Conservation (phyloP, 2,329 filamentous ascomycete species). For the Cladophialophora chaetospira region DNA sequence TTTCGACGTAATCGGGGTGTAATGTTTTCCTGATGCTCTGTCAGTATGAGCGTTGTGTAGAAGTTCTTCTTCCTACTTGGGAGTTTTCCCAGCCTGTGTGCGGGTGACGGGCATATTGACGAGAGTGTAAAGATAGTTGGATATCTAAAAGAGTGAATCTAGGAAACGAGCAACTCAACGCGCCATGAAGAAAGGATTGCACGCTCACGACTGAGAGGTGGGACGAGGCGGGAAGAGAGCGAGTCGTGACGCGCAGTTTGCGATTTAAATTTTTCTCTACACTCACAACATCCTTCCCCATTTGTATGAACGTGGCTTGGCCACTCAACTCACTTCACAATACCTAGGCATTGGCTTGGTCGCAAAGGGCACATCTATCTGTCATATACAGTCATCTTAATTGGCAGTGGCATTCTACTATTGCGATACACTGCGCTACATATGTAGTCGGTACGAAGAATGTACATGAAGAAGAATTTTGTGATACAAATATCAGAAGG, state of each 20-base stretch:
- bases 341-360: too few relatives aligned
- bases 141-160: background rate
- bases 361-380: too few relatives aligned
- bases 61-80: conserved; percentile 44
- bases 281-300: conserved; percentile 3
- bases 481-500: background rate
- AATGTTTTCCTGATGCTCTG: conserved; percentile 51
- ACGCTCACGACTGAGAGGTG: background rate
- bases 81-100: conserved; percentile 55
- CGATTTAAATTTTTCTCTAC: background rate
- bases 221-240: conserved; percentile 6
- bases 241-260: background rate
- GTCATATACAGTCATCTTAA: too few relatives aligned
- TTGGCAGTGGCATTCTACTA: background rate
- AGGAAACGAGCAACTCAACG: conserved; percentile 1
- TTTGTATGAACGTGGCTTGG: conserved; percentile 1
- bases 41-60: background rate
- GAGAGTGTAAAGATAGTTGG: conserved; percentile 4
- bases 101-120: conserved; percentile 50
- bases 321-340: too few relatives aligned
- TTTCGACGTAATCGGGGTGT: conserved; percentile 55
- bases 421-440: conserved; percentile 5
- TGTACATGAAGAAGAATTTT: conserved; percentile 7
- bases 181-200: conserved; percentile 3
- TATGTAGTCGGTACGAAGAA: background rate